Conservation (phyloP, 1,139 yeast genomes). For the Nakaseomyces glabratus region DNA sequence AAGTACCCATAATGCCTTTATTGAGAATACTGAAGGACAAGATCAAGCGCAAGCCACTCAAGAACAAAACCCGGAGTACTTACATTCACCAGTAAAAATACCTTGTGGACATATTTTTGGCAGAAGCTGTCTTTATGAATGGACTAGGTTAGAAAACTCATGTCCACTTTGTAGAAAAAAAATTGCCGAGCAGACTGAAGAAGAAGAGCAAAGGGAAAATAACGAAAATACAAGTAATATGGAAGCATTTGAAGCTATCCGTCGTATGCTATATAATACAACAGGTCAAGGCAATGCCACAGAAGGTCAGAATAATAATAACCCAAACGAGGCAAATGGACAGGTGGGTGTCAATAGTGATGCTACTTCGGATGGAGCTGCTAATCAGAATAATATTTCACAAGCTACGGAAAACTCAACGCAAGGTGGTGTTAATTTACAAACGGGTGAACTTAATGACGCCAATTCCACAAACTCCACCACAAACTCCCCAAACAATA, state of each 20-base stretch:
- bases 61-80: conserved; percentile 30
- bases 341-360: too few species aligned
- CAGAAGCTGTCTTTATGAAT: conserved; percentile 58
- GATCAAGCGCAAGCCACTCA: not conserved
- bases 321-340: not conserved
- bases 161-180: conserved; percentile 71
- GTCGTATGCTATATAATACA: conserved; percentile 21
- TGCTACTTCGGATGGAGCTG: too few species aligned
- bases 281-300: conserved; percentile 7
- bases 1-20: not conserved
- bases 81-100: conserved; percentile 59
- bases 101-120: conserved; percentile 83
- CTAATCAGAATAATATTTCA: not conserved
- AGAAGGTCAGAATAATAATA: not conserved
- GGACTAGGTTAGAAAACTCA: conserved; percentile 60
- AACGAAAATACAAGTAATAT: conserved; percentile 11
- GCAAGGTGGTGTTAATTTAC: too few species aligned
- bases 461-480: not conserved
- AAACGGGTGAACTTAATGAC: conserved; percentile 1
- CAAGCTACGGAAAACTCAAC: conserved; percentile 5
- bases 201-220: conserved; percentile 10
- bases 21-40: not conserved
- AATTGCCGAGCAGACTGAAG: conserved; percentile 33
- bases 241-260: conserved; percentile 22
- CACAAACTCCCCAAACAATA: conserved; percentile 3